Evolutionary conservation across 2,329 filamentous ascomycete genomes (phyloP), one percentile per base, ranked within the genome.

Genomic region (Sporothrix mexicana): DNA sequence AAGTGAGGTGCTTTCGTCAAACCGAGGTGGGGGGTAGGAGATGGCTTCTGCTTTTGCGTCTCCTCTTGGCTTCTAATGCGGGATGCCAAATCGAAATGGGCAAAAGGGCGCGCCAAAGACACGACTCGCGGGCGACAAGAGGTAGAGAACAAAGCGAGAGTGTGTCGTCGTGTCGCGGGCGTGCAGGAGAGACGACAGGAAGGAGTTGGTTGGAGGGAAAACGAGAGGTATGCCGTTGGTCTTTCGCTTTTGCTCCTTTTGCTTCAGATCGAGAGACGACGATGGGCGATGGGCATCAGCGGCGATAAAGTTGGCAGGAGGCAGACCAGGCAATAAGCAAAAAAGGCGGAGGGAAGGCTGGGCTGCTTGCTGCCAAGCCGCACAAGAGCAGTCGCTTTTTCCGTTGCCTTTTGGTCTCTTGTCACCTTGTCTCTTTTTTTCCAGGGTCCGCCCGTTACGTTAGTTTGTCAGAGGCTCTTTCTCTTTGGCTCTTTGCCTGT

Each of bases 331-430:
- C 20, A 62, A 41, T 17, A 53, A 20, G 9, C 51, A 20, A 55
- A 47, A 47, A 66, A 66, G 61, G 61, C 61, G 61, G 25, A 53
- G 51, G 51, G 47, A 68, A 68, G 47, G 47, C 66, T 53, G 47
- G 66, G 25, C 66, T 55, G 20, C 51, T 25, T 68, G 59, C 25
- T 68, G 66, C 66, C 66, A 68, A 68, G 66, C 66, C 66, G 47
- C 66, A 53, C 45, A 53, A 68, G 47, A 51, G 61, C 47, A 53
- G 47, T 51, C 25, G 47, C 45, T 23, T 68, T 53, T 51, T 6
- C 45, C 64, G 64, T 15, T 64, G 20, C 2, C 13, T 23, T 53
- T 68, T 13, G 55, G 53, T 57, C 30, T 36, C 30, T 36, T 36
- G 30, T 36, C 30, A 6, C 30, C 30, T 36, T 36, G 30, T 36